Base-by-base conservation (phyloP, 768 basidiomycete genomes). In the Cystofilobasidium macerans region DNA sequence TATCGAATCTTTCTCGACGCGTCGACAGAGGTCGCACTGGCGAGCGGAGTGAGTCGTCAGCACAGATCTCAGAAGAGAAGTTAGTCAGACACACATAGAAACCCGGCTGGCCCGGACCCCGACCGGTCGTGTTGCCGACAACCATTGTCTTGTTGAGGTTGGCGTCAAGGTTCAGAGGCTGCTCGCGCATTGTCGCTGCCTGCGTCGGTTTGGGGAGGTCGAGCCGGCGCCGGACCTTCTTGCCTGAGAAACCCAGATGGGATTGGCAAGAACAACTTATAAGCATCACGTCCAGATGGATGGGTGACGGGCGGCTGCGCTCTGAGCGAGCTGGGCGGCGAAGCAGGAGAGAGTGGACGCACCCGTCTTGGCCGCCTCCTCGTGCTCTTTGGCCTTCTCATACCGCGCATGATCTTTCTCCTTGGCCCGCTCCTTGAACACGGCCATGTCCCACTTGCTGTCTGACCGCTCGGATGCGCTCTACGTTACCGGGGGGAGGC, bases 61-160 rank as follows among this genome's bases (percentile, higher is more conserved):
- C n/a, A n/a, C n/a, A n/a, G n/a, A n/a, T n/a, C n/a, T n/a, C n/a
- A n/a, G n/a, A n/a, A n/a, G n/a, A n/a, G n/a, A n/a, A n/a, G n/a
- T n/a, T n/a, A n/a, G n/a, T 24, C 7, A 22, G 13, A 71, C 76
- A 71, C 70, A 76, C 76, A 76, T 83, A 87, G 78, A 95, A 99
- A 0, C 92, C 92, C 28, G 92, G 91, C 69, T 91, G 86, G 4
- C 93, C 91, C 22, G 91, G 82, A 1, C 93, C 93, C 69, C 84
- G 82, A 22, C 84, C 88, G 43, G 86, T 83, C 1, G 84, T 82
- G n/a, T 75, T 74, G 51, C 89, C 85, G 14, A 99, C 92, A 67
- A 99, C 86, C 82, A 93, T 88, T 0, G 88, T 94, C 81, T 97
- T 98, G 72, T 83, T 83, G 38, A 97, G 81, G 77, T 98, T 95